phyloP scores from a whole-genome alignment of 495 filamentous ascomycete genomes.

The Terfezia claveryi region DNA sequence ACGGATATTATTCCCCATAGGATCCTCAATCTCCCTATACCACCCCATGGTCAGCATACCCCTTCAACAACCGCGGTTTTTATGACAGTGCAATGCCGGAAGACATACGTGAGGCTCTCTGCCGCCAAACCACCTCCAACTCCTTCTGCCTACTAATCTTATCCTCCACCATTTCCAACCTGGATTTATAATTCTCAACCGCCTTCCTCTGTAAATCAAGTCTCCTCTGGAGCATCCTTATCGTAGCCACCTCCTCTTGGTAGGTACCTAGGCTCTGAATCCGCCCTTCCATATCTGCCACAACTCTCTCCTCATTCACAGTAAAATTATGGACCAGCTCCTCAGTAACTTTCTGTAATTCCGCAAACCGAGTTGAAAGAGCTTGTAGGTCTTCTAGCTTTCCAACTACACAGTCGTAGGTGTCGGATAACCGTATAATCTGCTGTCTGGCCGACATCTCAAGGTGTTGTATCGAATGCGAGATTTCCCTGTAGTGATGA shows the following conservation, averaged over 20 bases:
- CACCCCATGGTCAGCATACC: background rate
- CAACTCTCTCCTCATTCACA: constrained; percentile 35
- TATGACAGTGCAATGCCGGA: background rate
- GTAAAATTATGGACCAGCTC: constrained; percentile 40
- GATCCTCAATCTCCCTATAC: constrained; percentile 12
- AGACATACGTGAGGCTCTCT: constrained; percentile 15
- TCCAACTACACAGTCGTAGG: constrained; percentile 65
- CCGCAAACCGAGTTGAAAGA: constrained; percentile 44
- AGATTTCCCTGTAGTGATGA: background rate
- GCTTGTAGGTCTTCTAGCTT: constrained; percentile 46
- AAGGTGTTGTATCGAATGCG: background rate
- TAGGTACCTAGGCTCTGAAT: constrained; percentile 45
- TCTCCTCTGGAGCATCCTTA: constrained; percentile 41
- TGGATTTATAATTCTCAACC: constrained; percentile 25
- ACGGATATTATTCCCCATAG: constrained; percentile 16
- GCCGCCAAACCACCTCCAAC: constrained; percentile 14
- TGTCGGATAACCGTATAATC: constrained; percentile 47
- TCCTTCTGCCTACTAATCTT: constrained; percentile 16
- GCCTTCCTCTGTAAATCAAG: constrained; percentile 39
- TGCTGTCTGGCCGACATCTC: constrained; percentile 2
- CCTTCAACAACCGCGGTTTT: too few species aligned
- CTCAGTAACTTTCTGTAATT: constrained; percentile 40
- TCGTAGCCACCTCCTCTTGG: constrained; percentile 43
- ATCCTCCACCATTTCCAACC: constrained; percentile 11
- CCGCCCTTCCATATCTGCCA: constrained; percentile 40